phyloP scores from a whole-genome alignment of 352 stramenopile genomes.

The Phytopythium mirpurense region DNA sequence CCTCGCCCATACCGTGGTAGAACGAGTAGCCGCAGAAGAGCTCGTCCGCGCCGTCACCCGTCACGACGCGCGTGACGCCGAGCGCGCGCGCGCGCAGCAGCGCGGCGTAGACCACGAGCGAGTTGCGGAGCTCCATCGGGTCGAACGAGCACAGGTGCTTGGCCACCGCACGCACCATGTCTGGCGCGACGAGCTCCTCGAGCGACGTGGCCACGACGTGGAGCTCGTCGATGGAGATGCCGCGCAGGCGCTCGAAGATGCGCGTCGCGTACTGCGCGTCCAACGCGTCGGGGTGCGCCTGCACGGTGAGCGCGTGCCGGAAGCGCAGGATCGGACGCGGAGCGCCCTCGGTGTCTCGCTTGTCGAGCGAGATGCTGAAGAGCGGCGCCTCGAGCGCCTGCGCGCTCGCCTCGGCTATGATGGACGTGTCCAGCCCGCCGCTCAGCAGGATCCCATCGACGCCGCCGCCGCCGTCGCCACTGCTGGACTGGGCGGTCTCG shows the following conservation, averaged over 20 bases:
- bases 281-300: conserved; percentile 28
- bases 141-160: conserved; percentile 68
- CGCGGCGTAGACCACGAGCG: conserved; percentile 75
- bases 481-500: conserved; percentile 26
- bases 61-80: conserved; percentile 65
- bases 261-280: conserved; percentile 37
- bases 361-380: conserved; percentile 37
- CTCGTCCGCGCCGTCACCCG: conserved; percentile 84
- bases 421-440: conserved; percentile 65
- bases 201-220: conserved; percentile 50
- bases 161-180: conserved; percentile 29
- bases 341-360: conserved; percentile 12
- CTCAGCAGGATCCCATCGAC: conserved; percentile 50
- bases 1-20: conserved; percentile 61
- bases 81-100: conserved; percentile 42
- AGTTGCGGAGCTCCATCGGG: conserved; percentile 86
- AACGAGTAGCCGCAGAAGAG: conserved; percentile 88
- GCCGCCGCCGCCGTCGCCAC: neutral
- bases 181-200: conserved; percentile 36
- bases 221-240: conserved; percentile 51
- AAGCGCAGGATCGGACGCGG: conserved; percentile 41
- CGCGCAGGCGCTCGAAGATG: conserved; percentile 38
- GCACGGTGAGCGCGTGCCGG: conserved; percentile 48
- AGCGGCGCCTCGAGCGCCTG: conserved; percentile 25
- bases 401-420: conserved; percentile 51